phyloP scores from a whole-genome alignment of 2,329 filamentous ascomycete genomes.

The Huntiella moniliformis region DNA sequence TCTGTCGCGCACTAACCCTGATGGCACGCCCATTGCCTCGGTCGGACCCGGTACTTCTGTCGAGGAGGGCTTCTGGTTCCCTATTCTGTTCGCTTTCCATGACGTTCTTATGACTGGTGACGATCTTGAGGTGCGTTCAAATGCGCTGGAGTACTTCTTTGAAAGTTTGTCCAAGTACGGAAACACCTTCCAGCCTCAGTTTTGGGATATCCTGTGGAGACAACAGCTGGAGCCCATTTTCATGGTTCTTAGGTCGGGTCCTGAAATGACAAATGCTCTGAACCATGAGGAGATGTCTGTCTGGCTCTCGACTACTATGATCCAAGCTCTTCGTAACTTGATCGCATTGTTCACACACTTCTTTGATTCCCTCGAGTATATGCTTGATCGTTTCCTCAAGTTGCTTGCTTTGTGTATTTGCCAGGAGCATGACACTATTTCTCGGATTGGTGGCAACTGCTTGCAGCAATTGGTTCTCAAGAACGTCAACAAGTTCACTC shows the following conservation, averaged over 20 bases:
- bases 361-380: constrained; percentile 87
- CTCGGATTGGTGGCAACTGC: constrained; percentile 94
- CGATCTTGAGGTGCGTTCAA: constrained; percentile 83
- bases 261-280: constrained; percentile 85
- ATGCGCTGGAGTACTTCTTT: constrained; percentile 89
- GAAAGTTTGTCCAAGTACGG: constrained; percentile 82
- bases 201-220: constrained; percentile 97
- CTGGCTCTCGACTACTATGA: constrained; percentile 98
- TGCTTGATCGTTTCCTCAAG: constrained; percentile 94
- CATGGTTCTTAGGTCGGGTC: constrained; percentile 88
- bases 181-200: constrained; percentile 76
- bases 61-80: constrained; percentile 98
- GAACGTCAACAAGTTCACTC: constrained; percentile 80
- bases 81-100: constrained; percentile 93
- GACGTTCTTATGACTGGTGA: constrained; percentile 98
- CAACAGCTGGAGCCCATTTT: constrained; percentile 97
- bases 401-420: constrained; percentile 90
- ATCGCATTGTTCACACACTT: constrained; percentile 98
- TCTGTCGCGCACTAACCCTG: constrained; percentile 43
- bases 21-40: constrained; percentile 20
- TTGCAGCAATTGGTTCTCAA: constrained; percentile 90
- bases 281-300: constrained; percentile 96
- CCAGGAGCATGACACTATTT: constrained; percentile 97
- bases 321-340: constrained; percentile 94
- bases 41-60: constrained; percentile 61